phyloP scores from a whole-genome alignment of 176 grass and related monocot species.

The Secale cereale region DNA sequence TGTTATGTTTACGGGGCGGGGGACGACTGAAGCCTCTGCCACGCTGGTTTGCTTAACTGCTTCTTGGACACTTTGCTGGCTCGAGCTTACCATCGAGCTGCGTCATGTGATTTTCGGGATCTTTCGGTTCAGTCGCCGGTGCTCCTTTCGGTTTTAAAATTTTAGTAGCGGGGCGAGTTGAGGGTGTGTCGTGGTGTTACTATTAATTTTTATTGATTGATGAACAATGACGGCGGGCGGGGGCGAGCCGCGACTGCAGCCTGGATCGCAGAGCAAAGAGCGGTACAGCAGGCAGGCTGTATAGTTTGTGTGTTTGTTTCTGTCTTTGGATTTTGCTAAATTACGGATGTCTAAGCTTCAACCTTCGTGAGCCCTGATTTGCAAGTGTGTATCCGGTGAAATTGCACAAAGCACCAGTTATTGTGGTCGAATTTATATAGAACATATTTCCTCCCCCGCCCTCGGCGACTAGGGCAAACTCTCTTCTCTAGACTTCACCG shows the following conservation, averaged over 20 bases:
- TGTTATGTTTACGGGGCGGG: not conserved
- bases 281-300: too few species aligned
- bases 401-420: too few species aligned
- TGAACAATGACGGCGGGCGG: not conserved
- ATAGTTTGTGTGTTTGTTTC: too few species aligned
- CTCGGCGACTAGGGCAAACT: too few species aligned
- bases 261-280: not conserved
- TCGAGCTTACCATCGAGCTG: not conserved
- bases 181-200: not conserved
- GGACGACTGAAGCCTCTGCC: not conserved
- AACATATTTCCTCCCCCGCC: too few species aligned
- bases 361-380: too few species aligned
- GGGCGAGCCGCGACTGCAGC: not conserved
- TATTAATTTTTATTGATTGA: not conserved
- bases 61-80: not conserved
- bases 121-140: not conserved
- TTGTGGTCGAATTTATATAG: too few species aligned
- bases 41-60: slow-evolving; percentile 10
- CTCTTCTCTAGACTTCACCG: too few species aligned
- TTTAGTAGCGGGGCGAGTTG: not conserved
- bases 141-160: not conserved
- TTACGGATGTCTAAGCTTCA: too few species aligned
- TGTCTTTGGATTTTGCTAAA: too few species aligned
- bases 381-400: too few species aligned
- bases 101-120: slow-evolving; percentile 13